phyloP scores from a whole-genome alignment of 75 land plant genomes.

The Larix kaempferi region DNA sequence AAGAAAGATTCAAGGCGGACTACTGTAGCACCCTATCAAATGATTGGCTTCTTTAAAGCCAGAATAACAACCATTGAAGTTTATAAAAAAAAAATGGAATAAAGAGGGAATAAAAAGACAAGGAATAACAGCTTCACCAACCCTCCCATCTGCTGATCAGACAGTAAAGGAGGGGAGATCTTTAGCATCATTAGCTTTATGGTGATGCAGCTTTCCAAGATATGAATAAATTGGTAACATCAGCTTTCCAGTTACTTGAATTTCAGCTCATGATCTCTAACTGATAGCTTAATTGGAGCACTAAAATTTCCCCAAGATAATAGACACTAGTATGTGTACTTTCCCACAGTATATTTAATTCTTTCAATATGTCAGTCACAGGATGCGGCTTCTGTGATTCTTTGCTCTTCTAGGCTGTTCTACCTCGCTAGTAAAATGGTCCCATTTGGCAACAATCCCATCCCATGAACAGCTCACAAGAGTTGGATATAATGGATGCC shows the following conservation, averaged over 20 bases:
- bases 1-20: background rate
- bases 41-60: background rate
- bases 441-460: conserved; percentile 73
- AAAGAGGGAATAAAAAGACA: background rate
- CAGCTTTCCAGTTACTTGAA: background rate
- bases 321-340: background rate
- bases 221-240: background rate
- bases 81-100: background rate
- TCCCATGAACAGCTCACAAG: conserved; percentile 94
- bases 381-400: background rate
- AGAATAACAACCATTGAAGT: background rate
- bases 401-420: background rate
- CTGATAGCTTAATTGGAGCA: background rate
- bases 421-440: conserved; percentile 42
- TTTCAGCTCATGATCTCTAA: background rate
- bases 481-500: conserved; percentile 87
- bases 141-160: background rate
- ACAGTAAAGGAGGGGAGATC: too few relatives aligned
- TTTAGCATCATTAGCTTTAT: background rate
- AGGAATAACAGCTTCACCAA: background rate
- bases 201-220: background rate
- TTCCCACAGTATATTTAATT: background rate
- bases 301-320: too few relatives aligned
- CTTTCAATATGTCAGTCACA: background rate
- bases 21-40: background rate